Base-by-base conservation (phyloP, 2,329 filamentous ascomycete species). In the Hortaea werneckii region DNA sequence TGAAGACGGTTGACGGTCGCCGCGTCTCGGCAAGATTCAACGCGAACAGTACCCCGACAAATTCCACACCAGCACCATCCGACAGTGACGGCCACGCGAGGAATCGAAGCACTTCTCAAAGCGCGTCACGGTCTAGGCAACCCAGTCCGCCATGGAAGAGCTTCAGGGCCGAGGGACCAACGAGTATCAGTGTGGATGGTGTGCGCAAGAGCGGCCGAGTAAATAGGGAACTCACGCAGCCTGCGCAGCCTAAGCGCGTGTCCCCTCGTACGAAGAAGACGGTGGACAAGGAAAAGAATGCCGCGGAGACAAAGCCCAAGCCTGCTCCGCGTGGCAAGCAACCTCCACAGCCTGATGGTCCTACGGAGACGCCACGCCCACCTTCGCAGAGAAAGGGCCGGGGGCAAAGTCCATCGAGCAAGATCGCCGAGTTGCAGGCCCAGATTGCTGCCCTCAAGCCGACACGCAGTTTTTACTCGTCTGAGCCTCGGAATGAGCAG, bases 61-160 rank as follows among this genome's bases (percentile, higher is more conserved):
- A 9, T 9, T 12, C 37, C 8, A 45, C 43, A 1, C 38, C 38
- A 6, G 53, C 52, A n/a, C 56, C 56, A 7, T 51, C 47, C 8
- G 55, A 59, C 28, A 48, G 45, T 32, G 58, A 59, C 29, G 50
- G 49, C 11, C 32, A 20, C 6, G 41, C 12, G 8, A 48, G 55
- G 13, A 46, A 37, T 9, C 50, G 54, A 5, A 58, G 57, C 42
- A 45, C 44, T 34, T 57, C 54, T 42, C 52, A 55, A 20, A 46
- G 26, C 8, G 46, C 48, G 4, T 53, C 58, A 45, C 52, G 66
- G 48, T 63, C 71, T 50, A 65, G 71, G 67, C 69, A 71, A 44
- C 74, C 76, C 49, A 96, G 90, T 52, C 92, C 92, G 54, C 92
- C 92, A 20, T 98, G 92, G 92, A 96, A 92, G 71, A 86, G 80